These are phyloP conservation scores for Talaromyces sp. DNA, from an alignment of 2,329 filamentous ascomycete genomes.

Conservation along the genomic window DNA sequence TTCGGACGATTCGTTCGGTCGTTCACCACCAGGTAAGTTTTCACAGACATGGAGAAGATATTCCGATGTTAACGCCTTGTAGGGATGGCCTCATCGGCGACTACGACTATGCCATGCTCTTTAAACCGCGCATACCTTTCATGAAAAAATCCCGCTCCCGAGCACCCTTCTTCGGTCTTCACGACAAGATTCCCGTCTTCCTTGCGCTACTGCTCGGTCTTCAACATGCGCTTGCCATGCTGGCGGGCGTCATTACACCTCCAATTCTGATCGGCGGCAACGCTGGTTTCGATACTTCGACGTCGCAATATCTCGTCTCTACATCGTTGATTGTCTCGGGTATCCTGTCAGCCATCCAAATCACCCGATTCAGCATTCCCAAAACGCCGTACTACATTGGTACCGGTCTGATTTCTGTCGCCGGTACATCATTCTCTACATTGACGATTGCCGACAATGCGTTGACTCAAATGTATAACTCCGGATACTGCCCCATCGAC, in stretches of 20 bases:
- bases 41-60: too few species aligned
- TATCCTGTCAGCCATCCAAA: conserved; percentile 62
- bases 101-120: conserved; percentile 89
- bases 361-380: conserved; percentile 61
- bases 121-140: conserved; percentile 77
- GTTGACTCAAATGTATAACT: conserved; percentile 60
- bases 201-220: conserved; percentile 64
- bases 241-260: conserved; percentile 59
- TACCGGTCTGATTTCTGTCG: conserved; percentile 64
- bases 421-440: conserved; percentile 65
- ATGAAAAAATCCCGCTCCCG: conserved; percentile 59
- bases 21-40: conserved; percentile 42
- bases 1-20: conserved; percentile 32
- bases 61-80: not conserved
- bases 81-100: conserved; percentile 73
- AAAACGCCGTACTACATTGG: conserved; percentile 61
- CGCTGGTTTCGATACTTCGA: conserved; percentile 54
- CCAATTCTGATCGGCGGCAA: conserved; percentile 61
- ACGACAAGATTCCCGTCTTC: conserved; percentile 65
- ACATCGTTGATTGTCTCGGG: conserved; percentile 66
- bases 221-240: conserved; percentile 67
- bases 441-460: conserved; percentile 63
- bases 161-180: conserved; percentile 67
- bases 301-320: conserved; percentile 64
- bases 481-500: conserved; percentile 59